A percentile compares a stretch with the other conserved stretches of the same genome.
Conservation (phyloP, 257 asterid genomes). For the Lycium ferocissimum region DNA sequence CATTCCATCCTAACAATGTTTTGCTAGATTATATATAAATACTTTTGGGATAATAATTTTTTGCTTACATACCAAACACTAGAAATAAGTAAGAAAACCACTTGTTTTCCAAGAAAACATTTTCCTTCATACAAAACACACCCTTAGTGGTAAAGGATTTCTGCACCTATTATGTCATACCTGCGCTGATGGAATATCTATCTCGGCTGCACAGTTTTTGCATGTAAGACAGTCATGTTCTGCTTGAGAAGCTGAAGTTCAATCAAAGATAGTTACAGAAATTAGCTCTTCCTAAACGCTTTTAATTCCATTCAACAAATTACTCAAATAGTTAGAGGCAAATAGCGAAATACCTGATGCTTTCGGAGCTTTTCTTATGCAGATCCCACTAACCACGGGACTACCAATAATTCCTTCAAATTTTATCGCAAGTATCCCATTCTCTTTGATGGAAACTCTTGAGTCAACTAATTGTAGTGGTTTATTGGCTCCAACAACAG, state of each 20-base stretch:
- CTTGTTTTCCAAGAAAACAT: background rate
- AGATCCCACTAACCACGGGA: conserved; percentile 90
- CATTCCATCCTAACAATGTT: background rate
- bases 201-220: conserved; percentile 70
- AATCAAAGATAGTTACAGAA: conserved; percentile 31
- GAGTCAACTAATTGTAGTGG: conserved; percentile 83
- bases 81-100: background rate
- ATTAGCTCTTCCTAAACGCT: conserved; percentile 2
- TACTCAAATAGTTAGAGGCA: background rate
- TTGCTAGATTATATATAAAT: background rate
- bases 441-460: conserved; percentile 69
- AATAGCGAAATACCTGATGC: conserved; percentile 52
- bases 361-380: conserved; percentile 65
- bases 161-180: conserved; percentile 45
- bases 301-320: background rate
- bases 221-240: conserved; percentile 59
- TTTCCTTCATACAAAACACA: background rate
- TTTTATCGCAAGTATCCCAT: conserved; percentile 61
- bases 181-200: conserved; percentile 75
- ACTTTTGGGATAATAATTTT: background rate
- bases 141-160: background rate
- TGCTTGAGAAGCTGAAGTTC: conserved; percentile 50
- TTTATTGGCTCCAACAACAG: conserved; percentile 88
- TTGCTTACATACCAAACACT: background rate
- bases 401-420: conserved; percentile 86